Percentiles rank a stretch among this genome's conserved stretches.
phyloP scores from a whole-genome alignment of 2,329 filamentous ascomycete species.

The Epicoccum nigrum region DNA sequence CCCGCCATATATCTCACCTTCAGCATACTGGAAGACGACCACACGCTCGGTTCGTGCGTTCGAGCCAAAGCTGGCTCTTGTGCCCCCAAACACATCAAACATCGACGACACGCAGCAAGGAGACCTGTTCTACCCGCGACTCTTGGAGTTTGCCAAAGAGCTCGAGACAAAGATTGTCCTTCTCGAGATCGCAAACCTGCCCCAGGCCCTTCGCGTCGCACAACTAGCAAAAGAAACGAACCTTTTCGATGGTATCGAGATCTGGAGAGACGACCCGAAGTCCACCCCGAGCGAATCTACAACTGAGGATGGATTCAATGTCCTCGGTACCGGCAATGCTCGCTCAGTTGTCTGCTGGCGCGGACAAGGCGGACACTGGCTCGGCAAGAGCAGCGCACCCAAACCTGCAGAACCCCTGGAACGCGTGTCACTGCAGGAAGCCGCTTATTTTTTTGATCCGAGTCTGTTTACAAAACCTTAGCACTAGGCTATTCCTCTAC shows the following conservation, averaged over 20 bases:
- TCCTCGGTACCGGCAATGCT: constrained; percentile 51
- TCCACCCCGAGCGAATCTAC: background rate
- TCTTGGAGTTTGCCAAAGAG: constrained; percentile 62
- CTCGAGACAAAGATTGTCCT: constrained; percentile 63
- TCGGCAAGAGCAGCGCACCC: constrained; percentile 17
- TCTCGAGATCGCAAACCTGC: constrained; percentile 73
- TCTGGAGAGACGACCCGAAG: constrained; percentile 70
- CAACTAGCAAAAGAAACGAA: constrained; percentile 45
- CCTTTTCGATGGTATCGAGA: constrained; percentile 58
- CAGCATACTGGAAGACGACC: constrained; percentile 67
- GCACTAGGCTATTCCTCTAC: too few species aligned
- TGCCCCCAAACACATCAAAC: constrained; percentile 48
- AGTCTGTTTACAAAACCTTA: too few species aligned
- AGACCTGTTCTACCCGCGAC: constrained; percentile 70
- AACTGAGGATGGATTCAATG: constrained; percentile 24
- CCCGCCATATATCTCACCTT: constrained; percentile 83
- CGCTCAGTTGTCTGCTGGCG: constrained; percentile 54
- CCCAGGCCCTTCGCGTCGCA: constrained; percentile 70
- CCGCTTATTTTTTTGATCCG: background rate
- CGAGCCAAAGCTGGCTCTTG: constrained; percentile 81
- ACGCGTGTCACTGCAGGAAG: background rate
- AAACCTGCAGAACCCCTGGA: background rate
- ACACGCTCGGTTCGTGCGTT: constrained; percentile 76
- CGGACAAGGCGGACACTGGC: constrained; percentile 37
- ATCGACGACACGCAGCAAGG: constrained; percentile 35